Evolutionary conservation across 179 eudicot species (phyloP), one percentile per base, ranked within the genome.

Genomic region (Silene vulgaris): DNA sequence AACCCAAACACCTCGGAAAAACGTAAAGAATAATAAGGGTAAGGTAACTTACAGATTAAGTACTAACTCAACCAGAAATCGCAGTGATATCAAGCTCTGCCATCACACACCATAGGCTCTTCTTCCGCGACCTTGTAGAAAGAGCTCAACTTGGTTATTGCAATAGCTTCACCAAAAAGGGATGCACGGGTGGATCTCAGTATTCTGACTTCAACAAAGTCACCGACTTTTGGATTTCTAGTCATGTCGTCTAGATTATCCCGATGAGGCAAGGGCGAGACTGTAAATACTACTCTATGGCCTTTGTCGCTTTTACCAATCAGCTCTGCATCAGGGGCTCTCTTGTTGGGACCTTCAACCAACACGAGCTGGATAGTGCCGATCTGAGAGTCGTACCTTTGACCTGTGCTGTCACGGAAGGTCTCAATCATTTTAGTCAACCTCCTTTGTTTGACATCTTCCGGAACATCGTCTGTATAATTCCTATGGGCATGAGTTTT

Each of bases 401-500:
- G 88, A 70, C 98, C 99, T 52, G 99, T 96, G 78, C 92, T 93
- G 82, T 82, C 94, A 8, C 98, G 92, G 77, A 96, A 96, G 66
- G 90, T 75, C 75, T 91, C 89, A 12, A 93, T 96, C 75, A 96
- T 93, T 80, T 96, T 93, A 61, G 93, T 76, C 60, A 96, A 79
- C 80, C 99, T 85, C 84, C 97, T 91, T 82, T 93, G 97, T 76
- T 96, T 96, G 71, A 90, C 85, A 13, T 78, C 86, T 9, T 93
- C 94, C 9, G 94, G 93, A 65, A 96, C 97, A 83, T 93, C 93
- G 75, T 96, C 99, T 32, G 48, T 70, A 59, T 93, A 93, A 74
- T 89, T 91, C 62, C 99, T 88, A 75, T 96, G 96, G 66, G 99
- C 99, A 75, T 96, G 99, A 59, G 99, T 96, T 87, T 91, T 93